Evolutionary conservation across 2,329 filamentous ascomycete genomes (phyloP), one percentile per base, ranked within the genome.

Genomic region (Calonectria pseudoturangicola): DNA sequence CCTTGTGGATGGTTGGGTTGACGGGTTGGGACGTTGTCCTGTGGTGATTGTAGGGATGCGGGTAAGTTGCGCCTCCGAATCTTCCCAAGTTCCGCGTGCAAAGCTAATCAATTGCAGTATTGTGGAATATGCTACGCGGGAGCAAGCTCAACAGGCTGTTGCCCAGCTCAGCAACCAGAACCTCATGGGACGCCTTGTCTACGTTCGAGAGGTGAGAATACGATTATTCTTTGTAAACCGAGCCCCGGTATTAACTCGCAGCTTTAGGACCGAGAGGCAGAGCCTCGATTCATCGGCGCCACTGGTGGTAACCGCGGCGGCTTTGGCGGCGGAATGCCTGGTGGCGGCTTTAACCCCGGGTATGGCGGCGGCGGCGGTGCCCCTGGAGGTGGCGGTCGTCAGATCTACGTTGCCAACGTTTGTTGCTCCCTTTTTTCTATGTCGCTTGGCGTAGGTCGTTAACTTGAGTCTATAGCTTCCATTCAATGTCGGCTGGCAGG

Each of bases 81-180:
- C n/a, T 30, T 45, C 3, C 25, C 18, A 21, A 21, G 2, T 36
- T 21, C 12, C 28, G 10, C 21, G n/a, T 4, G 21, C 39, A 13
- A n/a, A 66, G 70, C 84, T 89, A 76, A 87, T 71, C 43, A 3
- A 2, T 21, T 41, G 4, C 78, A 98, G 95, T 90, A 99, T 99
- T 95, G 97, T 99, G 93, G 97, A 99, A 93, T 99, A 99, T 93
- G 96, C 96, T 86, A 98, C 96, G 82, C 95, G 96, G 92, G 97
- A 99, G 84, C 95, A 99, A 93, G 97, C 97, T 84, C 97, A 98
- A 87, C 94, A 95, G 86, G 97, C 97, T 83, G 97, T 99, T 88
- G 93, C 94, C 86, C 97, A 95, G 84, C 94, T 99, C 87, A 98
- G 96, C 92, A 99, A 99, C 89, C 96, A 98, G 87, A 98, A 97